phyloP scores from a whole-genome alignment of 2,329 filamentous ascomycete genomes.

The Pestalotiopsis sp. region DNA sequence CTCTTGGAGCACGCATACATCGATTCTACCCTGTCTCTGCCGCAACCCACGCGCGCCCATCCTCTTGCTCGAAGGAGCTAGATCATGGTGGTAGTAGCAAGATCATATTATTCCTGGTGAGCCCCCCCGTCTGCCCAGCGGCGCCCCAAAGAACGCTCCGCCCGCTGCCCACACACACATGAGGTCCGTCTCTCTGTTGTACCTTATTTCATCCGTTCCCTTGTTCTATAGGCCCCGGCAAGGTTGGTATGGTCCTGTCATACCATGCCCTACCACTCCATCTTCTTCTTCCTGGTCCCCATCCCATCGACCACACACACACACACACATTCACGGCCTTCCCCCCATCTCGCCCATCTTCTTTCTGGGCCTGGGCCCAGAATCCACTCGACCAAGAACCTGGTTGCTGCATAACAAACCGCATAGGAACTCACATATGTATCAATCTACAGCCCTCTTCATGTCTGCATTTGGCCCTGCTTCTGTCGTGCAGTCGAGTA shows the following conservation, averaged over 20 bases:
- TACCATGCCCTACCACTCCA: conserved; percentile 24
- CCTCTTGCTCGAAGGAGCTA: background rate
- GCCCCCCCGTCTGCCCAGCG: background rate
- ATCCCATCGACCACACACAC: conserved; percentile 1
- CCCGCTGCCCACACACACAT: background rate
- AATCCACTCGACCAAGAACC: conserved; percentile 28
- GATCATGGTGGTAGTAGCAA: background rate
- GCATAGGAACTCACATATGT: conserved; percentile 38
- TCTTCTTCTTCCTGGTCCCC: background rate
- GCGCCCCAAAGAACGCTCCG: background rate
- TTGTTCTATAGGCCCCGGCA: conserved; percentile 26
- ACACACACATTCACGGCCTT: conserved; percentile 29
- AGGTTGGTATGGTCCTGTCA: conserved; percentile 32
- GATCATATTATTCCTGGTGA: background rate
- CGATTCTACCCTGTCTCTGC: conserved; percentile 21
- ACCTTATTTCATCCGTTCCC: conserved; percentile 32
- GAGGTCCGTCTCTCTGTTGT: conserved; percentile 10
- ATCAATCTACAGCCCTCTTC: conserved; percentile 35
- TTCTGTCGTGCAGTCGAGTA: conserved; percentile 34
- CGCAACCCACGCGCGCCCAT: background rate
- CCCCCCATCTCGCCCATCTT: conserved; percentile 28
- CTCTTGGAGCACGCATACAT: conserved; percentile 13
- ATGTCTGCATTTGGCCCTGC: conserved; percentile 32
- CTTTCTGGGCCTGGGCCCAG: conserved; percentile 24
- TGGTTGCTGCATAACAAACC: conserved; percentile 36